Conservation (phyloP, 2,329 filamentous ascomycete species). For the Cladosporium phlei region DNA sequence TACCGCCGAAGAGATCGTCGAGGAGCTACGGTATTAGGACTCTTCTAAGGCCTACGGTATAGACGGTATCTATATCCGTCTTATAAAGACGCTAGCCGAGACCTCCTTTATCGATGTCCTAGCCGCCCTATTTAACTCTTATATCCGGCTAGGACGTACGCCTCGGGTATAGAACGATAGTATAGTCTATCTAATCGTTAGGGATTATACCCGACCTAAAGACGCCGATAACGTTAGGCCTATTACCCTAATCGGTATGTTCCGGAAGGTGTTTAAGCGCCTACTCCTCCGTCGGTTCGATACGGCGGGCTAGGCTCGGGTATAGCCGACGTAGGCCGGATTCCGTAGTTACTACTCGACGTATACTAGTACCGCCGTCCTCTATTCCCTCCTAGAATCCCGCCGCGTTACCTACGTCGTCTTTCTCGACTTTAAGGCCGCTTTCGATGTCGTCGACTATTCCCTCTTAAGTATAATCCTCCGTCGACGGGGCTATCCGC, state of each 20-base stretch:
- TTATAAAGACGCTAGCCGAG: not conserved
- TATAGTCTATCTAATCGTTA: not conserved
- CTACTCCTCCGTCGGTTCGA: not conserved
- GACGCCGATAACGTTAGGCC: not conserved
- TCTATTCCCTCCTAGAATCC: not conserved
- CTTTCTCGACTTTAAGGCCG: slow-evolving; percentile 2
- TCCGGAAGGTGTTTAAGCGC: not conserved
- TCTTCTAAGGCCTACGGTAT: not conserved
- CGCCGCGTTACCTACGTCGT: not conserved
- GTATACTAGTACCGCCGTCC: not conserved
- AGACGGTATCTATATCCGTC: not conserved
- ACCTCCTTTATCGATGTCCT: not conserved
- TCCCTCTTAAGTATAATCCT: not conserved
- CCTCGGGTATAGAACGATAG: not conserved
- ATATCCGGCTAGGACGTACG: not conserved
- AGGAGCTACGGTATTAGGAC: not conserved
- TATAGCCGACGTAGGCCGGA: not conserved
- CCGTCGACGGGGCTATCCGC: not conserved
- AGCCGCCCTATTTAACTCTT: not conserved
- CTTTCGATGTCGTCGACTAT: slow-evolving; percentile 4
- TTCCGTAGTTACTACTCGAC: not conserved
- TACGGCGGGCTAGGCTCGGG: not conserved
- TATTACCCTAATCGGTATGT: not conserved
- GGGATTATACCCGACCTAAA: not conserved
- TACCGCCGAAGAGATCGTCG: not conserved